These are phyloP conservation scores for Pseudognaphalium luteoalbum DNA, from an alignment of 129 eudicot species.

Conservation along the genomic window DNA sequence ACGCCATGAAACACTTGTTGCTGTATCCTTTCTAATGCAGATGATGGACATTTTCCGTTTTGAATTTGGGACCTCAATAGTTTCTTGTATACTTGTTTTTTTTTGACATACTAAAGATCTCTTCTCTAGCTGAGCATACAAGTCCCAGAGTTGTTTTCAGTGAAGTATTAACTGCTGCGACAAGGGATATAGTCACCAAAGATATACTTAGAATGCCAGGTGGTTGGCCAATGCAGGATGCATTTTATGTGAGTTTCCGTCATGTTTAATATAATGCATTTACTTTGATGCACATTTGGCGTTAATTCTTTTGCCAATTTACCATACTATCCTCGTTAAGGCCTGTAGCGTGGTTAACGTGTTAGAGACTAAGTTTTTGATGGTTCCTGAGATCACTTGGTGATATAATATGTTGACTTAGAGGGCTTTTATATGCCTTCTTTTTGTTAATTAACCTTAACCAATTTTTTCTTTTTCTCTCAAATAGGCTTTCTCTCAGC, in stretches of 20 bases:
- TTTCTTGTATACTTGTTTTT: constrained; percentile 21
- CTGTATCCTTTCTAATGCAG: constrained; percentile 67
- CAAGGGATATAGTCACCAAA: constrained; percentile 86
- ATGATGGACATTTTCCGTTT: not conserved
- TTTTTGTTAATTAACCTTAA: constrained; percentile 12
- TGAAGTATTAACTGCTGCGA: constrained; percentile 84
- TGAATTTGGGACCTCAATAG: not conserved
- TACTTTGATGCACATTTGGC: not conserved
- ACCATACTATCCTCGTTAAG: not conserved
- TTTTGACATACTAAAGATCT: constrained; percentile 66
- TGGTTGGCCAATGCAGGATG: constrained; percentile 99
- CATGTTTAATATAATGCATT: not conserved
- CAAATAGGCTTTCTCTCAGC: constrained; percentile 83
- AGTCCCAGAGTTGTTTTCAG: constrained; percentile 71
- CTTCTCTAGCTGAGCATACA: constrained; percentile 87
- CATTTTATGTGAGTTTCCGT: constrained; percentile 67
- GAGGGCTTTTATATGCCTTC: not conserved
- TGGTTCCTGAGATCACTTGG: not conserved
- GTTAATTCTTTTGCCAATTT: not conserved
- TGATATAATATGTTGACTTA: not conserved
- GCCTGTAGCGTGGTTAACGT: not conserved
- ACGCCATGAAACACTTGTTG: constrained; percentile 87
- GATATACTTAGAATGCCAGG: constrained; percentile 96
- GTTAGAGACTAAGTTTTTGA: not conserved
- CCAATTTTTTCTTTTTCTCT: not conserved